Percentiles rank a stretch among this genome's conserved stretches.
phyloP scores from a whole-genome alignment of 2,329 filamentous ascomycete genomes.

The Cryphonectria parasitica region DNA sequence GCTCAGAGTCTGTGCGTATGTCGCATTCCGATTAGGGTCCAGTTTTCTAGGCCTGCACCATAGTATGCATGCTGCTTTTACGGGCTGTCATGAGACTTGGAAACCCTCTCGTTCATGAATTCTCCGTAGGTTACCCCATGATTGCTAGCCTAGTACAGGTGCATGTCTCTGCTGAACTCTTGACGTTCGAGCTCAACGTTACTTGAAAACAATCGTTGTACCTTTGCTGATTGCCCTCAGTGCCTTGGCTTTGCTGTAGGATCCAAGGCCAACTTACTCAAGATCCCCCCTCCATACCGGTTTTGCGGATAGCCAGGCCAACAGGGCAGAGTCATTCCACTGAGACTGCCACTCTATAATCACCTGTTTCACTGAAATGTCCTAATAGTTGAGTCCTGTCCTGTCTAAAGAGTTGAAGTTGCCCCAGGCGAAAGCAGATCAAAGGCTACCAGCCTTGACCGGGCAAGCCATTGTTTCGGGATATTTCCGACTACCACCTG shows the following conservation, averaged over 20 bases:
- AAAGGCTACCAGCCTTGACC: background rate
- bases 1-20: background rate
- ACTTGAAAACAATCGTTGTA: background rate
- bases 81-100: background rate
- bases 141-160: background rate
- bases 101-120: background rate
- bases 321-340: background rate
- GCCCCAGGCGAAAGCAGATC: background rate
- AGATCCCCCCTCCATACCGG: background rate
- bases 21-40: background rate
- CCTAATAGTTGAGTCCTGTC: background rate
- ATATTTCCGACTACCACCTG: background rate
- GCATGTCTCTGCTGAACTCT: background rate
- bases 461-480: background rate
- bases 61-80: background rate
- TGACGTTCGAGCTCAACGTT: background rate
- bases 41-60: background rate
- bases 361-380: background rate
- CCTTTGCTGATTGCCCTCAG: background rate
- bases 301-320: background rate
- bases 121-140: background rate
- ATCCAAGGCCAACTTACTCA: background rate
- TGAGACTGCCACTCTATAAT: background rate
- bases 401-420: background rate
- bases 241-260: background rate